Base-by-base conservation (phyloP, 1,139 yeast genomes). In the Hanseniaspora sp. region DNA sequence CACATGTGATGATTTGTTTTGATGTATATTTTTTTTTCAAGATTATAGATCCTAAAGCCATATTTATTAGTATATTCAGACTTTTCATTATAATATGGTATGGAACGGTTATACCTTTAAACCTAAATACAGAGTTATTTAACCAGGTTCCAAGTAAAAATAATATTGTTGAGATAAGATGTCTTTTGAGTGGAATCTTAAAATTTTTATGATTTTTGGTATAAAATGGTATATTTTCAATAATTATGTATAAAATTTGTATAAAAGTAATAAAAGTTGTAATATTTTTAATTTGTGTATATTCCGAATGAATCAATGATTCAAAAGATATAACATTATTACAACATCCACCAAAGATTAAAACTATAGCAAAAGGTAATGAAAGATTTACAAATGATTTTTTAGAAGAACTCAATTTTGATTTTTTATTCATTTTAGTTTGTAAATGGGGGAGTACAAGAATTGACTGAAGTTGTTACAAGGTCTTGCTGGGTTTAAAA, bases 341-440 rank as follows among this genome's bases (percentile, higher is more conserved):
- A 62, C 92, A 83, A 62, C 92, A 84, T 2, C 92, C 88, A 0
- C 86, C 85, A 62, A 82, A 79, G 23, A 82, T 78, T 49, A 78
- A 72, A 7, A 63, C 64, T 17, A 69, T 30, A 3, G 60, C 59
- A 39, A 45, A 35, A 18, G 47, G 39, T 28, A 48, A 7, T 1
- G 40, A 31, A n/a, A 44, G n/a, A 17, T 30, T 28, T 8, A 28
- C 7, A 2, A 18, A 6, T 9, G 44, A 40, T 40, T 23, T 23
- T 40, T 7, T 40, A 18, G 23, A 23, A 23, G 23, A 23, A 11
- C 44, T 7, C 7, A 11, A 48, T 39, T 57, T 49, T 30, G 60
- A 23, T 23, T 23, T 23, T 23, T 23, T 4, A 23, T 23, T 23
- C 23, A 23, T 23, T 23, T 23, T 23, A 23, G 23, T 23, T 23